Conservation (phyloP, 441 rosid species). For the Caryocar brasiliense region DNA sequence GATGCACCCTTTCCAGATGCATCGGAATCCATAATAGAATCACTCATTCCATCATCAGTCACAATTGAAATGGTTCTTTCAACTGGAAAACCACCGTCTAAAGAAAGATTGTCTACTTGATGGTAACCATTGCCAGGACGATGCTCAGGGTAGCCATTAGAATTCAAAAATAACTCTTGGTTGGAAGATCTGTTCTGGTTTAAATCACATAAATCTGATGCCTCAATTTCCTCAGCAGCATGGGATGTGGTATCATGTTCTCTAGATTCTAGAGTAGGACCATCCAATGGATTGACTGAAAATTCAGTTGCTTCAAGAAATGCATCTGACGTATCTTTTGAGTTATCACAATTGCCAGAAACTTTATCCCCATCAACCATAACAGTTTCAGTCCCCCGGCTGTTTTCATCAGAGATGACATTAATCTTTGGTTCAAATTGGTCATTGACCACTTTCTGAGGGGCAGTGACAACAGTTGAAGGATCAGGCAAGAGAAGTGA, state of each 20-base stretch:
- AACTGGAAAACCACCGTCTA: conserved; percentile 24
- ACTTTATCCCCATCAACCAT: conserved; percentile 17
- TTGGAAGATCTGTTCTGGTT: conserved; percentile 11
- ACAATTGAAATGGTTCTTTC: conserved; percentile 33
- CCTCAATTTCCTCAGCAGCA: conserved; percentile 21
- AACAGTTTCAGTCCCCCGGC: conserved; percentile 10
- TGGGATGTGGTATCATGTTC: conserved; percentile 16
- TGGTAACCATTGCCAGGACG: conserved; percentile 12
- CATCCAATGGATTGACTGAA: conserved; percentile 28
- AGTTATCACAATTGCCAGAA: conserved; percentile 15
- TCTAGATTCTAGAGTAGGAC: conserved; percentile 16
- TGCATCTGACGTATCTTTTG: conserved; percentile 13
- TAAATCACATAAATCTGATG: conserved; percentile 6
- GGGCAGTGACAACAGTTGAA: conserved; percentile 23
- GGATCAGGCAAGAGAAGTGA: conserved; percentile 49
- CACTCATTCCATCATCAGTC: conserved; percentile 11
- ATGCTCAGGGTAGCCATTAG: not conserved
- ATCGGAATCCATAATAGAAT: conserved; percentile 17
- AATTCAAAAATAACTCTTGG: conserved; percentile 15
- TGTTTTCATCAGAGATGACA: conserved; percentile 14
- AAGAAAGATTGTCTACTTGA: conserved; percentile 21
- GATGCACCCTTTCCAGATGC: conserved; percentile 16
- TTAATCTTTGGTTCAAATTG: conserved; percentile 19
- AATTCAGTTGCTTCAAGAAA: conserved; percentile 22
- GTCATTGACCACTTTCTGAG: conserved; percentile 22